Evolutionary conservation across 306 rosid genomes (phyloP), one percentile per base, ranked within the genome.

Genomic region (Rubus parviflorus): DNA sequence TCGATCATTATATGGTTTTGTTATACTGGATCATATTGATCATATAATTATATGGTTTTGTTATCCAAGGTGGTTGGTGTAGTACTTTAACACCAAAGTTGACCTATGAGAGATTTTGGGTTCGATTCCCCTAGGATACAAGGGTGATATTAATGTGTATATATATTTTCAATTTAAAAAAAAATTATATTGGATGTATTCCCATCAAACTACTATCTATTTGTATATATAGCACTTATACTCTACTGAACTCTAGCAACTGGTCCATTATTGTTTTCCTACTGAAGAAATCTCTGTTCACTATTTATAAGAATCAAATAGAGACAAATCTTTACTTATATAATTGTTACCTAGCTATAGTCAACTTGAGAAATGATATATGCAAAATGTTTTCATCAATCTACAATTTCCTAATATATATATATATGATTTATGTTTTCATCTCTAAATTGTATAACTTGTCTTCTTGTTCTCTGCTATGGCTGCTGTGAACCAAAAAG

Each of bases 171-270:
- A n/a, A n/a, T n/a, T n/a, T n/a, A n/a, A n/a, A n/a, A n/a, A n/a
- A n/a, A n/a, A n/a, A n/a, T n/a, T n/a, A n/a, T n/a, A n/a, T n/a
- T n/a, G n/a, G 43, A 62, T 35, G 68, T 35, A 47, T 47, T 56
- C 74, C 61, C 42, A 63, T 58, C 57, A 13, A 60, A 47, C 53
- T 30, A 45, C 40, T 42, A n/a, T 53, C 12, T 42, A 40, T 77
- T 69, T 74, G 25, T 43, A 16, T 17, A 58, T 43, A n/a, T n/a
- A n/a, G n/a, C 43, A 25, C 17, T 58, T 58, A 41, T 54, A 54
- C 5, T 73, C 68, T 30, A n/a, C n/a, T n/a, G n/a, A n/a, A 51
- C 83, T 35, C 76, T 56, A 57, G 78, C 14, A 72, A 43, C 68
- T 64, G 40, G 41, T 45, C 65, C 47, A 60, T 35, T 25, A 3